Percentiles rank a stretch among this genome's conserved stretches.
phyloP scores from a whole-genome alignment of 2,329 filamentous ascomycete genomes.

The Colletotrichum zoysiae region DNA sequence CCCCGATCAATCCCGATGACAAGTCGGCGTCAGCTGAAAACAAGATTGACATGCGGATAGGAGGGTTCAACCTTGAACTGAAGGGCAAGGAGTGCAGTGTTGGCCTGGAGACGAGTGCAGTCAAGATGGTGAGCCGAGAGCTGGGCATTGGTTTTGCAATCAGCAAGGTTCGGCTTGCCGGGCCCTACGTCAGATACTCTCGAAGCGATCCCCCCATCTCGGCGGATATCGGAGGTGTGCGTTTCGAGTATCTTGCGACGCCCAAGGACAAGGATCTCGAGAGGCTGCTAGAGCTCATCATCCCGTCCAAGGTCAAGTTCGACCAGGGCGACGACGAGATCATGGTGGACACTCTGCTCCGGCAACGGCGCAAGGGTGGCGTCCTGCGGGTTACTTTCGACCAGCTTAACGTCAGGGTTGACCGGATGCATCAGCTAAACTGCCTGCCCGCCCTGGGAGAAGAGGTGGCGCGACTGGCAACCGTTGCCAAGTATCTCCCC shows the following conservation, averaged over 20 bases:
- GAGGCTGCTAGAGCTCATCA: constrained; percentile 85
- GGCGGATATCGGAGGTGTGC: constrained; percentile 73
- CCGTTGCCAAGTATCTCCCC: constrained; percentile 92
- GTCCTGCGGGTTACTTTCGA: constrained; percentile 80
- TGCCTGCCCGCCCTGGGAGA: constrained; percentile 79
- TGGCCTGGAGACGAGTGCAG: constrained; percentile 79
- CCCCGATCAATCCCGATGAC: constrained; percentile 63
- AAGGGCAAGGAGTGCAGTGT: constrained; percentile 82
- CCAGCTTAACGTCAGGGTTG: constrained; percentile 71
- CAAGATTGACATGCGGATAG: constrained; percentile 83
- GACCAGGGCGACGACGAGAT: constrained; percentile 90
- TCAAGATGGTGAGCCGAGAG: constrained; percentile 83
- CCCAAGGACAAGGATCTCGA: constrained; percentile 87
- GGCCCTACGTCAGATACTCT: constrained; percentile 72
- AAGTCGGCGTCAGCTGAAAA: constrained; percentile 61
- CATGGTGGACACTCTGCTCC: constrained; percentile 89
- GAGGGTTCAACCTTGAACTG: constrained; percentile 81
- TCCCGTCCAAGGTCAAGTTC: constrained; percentile 91
- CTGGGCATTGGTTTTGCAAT: constrained; percentile 80
- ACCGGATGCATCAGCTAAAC: constrained; percentile 73
- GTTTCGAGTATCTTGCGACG: constrained; percentile 77
- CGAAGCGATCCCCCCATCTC: constrained; percentile 70
- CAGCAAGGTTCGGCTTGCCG: constrained; percentile 79
- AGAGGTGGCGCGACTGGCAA: constrained; percentile 85
- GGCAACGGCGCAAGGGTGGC: constrained; percentile 87